Evolutionary conservation across 345 rosid species (phyloP), one percentile per base, ranked within the genome.

Genomic region (Raphanus raphanistrum): DNA sequence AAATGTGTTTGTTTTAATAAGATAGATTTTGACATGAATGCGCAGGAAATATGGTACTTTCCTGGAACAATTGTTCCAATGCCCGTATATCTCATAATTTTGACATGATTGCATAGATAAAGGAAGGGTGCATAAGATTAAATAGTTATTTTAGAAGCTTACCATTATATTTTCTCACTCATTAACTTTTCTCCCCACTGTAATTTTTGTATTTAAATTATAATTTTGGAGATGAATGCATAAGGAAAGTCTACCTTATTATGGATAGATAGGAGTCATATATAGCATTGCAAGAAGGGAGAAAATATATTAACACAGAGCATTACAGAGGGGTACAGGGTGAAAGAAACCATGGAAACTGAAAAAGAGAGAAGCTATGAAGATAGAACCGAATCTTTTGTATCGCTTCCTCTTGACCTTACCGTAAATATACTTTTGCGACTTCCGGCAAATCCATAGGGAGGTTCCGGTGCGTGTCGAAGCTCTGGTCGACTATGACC

Each of bases 381-480:
- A 38, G 43, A 38, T 38, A 38, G 10, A 38, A 43, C 97, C 94
- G 2, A 90, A 13, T 62, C 41, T 62, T 62, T 6, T 17, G 25
- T 10, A n/a, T n/a, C 12, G 66, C 3, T 62, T 31, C 26, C 66
- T 62, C 43, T 31, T 32, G 66, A 32, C 12, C 12, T 62, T 6
- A 7, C 11, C 3, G 15, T 31, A n/a, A 6, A 32, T 0, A 62
- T 62, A 31, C 66, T 62, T 2, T 62, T 32, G 4, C 15, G 66
- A 62, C 12, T 62, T 31, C 66, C 66, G 2, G 66, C 26, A 4
- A 62, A 62, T 62, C 66, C 43, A 7, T 62, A 5, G 66, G 25
- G 43, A 62, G 43, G 66, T 27, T 62, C 8, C 12, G 12, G 8
- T 62, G 66, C 43, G 25, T 61, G 38, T 61, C 25, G 11, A 61